A percentile compares a stretch with the other conserved stretches of the same genome.
Evolutionary conservation across 75 land plant genomes (phyloP).

Genomic region (Cryptomeria japonica): DNA sequence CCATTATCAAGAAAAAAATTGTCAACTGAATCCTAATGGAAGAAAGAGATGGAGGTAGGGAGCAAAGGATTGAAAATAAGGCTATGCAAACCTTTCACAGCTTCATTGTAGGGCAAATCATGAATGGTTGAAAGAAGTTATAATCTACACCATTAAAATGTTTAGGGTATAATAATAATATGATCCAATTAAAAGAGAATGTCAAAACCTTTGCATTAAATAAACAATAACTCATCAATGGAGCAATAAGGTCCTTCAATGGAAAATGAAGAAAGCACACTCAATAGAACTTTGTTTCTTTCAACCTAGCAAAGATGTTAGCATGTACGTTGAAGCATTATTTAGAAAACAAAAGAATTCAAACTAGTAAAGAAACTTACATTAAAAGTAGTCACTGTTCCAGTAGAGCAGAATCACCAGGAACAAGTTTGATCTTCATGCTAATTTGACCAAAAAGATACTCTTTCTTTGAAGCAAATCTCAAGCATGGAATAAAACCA

Average conservation of each 20-base stretch:
- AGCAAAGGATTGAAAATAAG: not conserved
- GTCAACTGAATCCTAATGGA: not conserved
- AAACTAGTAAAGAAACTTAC: constrained; percentile 18
- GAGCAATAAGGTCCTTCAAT: not conserved
- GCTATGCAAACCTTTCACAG: not conserved
- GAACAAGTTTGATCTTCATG: constrained; percentile 74
- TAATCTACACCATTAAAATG: too few species aligned
- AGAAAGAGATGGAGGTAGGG: not conserved
- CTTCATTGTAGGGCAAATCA: too few species aligned
- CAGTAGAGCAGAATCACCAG: constrained; percentile 76
- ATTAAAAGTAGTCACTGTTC: constrained; percentile 69
- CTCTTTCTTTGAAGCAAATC: constrained; percentile 58
- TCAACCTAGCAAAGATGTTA: too few species aligned
- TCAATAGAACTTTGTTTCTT: not conserved
- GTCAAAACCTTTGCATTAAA: too few species aligned
- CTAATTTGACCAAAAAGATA: constrained; percentile 60
- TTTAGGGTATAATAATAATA: too few species aligned
- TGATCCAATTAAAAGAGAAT: too few species aligned
- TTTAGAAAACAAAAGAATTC: too few species aligned
- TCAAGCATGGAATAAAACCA: constrained; percentile 45
- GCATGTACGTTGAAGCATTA: not conserved
- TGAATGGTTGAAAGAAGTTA: too few species aligned
- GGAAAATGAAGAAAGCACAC: not conserved
- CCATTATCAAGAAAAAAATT: too few species aligned
- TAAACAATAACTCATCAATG: not conserved